These are phyloP conservation scores for Corynespora cassiicola DNA, from an alignment of 2,329 filamentous ascomycete species.

Conservation along the genomic window DNA sequence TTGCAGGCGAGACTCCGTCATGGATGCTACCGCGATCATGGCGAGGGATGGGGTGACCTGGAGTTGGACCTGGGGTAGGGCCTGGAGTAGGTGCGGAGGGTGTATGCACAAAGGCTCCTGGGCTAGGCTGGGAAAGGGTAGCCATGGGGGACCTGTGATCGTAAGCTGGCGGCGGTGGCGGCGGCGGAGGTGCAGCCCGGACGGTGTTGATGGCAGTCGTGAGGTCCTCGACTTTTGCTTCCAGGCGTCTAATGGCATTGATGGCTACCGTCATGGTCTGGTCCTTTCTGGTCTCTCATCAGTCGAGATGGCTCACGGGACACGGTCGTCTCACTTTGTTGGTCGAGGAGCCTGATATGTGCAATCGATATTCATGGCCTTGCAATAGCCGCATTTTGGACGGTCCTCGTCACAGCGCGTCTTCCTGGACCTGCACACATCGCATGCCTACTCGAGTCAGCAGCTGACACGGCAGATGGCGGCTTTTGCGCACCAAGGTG, in stretches of 20 bases:
- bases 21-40: constrained; percentile 27
- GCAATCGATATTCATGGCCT: constrained; percentile 56
- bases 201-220: constrained; percentile 44
- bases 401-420: constrained; percentile 63
- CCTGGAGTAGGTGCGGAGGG: constrained; percentile 9
- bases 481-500: constrained; percentile 34
- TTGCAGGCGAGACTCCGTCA: constrained; percentile 34
- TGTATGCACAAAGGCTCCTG: constrained; percentile 19
- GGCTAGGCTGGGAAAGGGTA: constrained; percentile 37
- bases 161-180: constrained; percentile 10
- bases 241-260: constrained; percentile 60
- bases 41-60: constrained; percentile 10
- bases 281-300: constrained; percentile 57
- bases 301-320: not conserved
- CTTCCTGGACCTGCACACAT: constrained; percentile 61
- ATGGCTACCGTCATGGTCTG: constrained; percentile 62
- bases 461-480: too few relatives aligned
- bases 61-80: too few relatives aligned
- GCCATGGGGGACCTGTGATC: constrained; percentile 36
- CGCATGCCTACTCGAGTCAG: constrained; percentile 53
- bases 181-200: constrained; percentile 16
- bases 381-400: constrained; percentile 59
- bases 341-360: constrained; percentile 60
- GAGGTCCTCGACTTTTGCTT: constrained; percentile 59
- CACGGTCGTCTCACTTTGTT: constrained; percentile 54